These are phyloP conservation scores for Aspergillus sp. DNA, from an alignment of 2,329 filamentous ascomycete species.

Conservation along the genomic window DNA sequence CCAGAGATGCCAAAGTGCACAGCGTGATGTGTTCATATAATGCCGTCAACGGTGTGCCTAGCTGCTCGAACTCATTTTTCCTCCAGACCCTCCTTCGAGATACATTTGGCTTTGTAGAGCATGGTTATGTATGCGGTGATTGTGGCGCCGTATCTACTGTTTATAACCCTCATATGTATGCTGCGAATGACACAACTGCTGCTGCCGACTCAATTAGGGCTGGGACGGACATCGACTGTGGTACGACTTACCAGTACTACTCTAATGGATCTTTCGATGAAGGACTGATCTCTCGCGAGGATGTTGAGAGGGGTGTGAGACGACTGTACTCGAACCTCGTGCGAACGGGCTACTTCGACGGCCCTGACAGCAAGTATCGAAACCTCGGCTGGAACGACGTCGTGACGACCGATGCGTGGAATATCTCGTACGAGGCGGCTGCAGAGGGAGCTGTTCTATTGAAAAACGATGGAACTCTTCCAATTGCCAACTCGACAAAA, in stretches of 20 bases:
- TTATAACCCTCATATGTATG: slow-evolving; percentile 46
- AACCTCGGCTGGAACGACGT: slow-evolving; percentile 50
- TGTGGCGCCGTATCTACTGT: slow-evolving; percentile 57
- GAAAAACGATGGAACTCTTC: slow-evolving; percentile 46
- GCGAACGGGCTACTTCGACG: slow-evolving; percentile 47
- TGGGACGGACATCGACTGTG: slow-evolving; percentile 49
- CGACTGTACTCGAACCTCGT: slow-evolving; percentile 45
- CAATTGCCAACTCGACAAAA: slow-evolving; percentile 31
- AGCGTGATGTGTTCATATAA: slow-evolving; percentile 60
- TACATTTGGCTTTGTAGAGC: slow-evolving; percentile 56
- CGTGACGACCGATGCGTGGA: slow-evolving; percentile 45
- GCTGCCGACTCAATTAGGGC: slow-evolving; percentile 43
- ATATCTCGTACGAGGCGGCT: slow-evolving; percentile 49
- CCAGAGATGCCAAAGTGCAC: slow-evolving; percentile 47
- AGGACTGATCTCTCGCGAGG: slow-evolving; percentile 38
- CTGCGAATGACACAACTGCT: slow-evolving; percentile 36
- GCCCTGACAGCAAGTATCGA: slow-evolving; percentile 39
- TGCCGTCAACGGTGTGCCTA: slow-evolving; percentile 56
- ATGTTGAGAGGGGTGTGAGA: slow-evolving; percentile 40
- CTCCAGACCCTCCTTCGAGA: slow-evolving; percentile 56
- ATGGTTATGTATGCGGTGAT: slow-evolving; percentile 56
- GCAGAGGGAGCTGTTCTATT: slow-evolving; percentile 42
- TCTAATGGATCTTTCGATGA: slow-evolving; percentile 38
- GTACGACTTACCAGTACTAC: slow-evolving; percentile 41
- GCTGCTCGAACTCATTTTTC: slow-evolving; percentile 56